Base-by-base conservation (phyloP, 139 green algal genomes). In the Volvox africanus region DNA sequence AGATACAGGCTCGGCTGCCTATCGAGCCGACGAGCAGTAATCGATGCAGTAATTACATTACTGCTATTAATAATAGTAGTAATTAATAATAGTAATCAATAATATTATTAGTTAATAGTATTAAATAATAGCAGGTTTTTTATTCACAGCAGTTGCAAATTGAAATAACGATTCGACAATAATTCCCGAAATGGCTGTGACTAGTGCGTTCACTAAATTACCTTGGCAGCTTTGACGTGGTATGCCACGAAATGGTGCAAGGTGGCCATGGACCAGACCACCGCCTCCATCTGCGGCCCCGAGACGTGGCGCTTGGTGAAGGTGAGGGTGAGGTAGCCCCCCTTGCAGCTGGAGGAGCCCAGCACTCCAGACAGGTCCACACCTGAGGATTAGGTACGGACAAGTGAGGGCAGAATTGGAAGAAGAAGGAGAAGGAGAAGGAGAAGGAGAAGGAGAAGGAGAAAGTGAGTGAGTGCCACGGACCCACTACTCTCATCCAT, bases 191-290 rank as follows among this genome's bases (percentile, higher is more conserved):
- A 36, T 26, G 30, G 2, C 16, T 37, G 16, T 50, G 20, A 13
- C 78, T 22, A n/a, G n/a, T n/a, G 20, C 78, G 37, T 68, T 13
- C 55, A 0, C 44, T 2, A 16, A 33, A 1, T 44, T 16, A 90
- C 86, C 87, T 91, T 91, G 32, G 76, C 44, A 22, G 87, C 87
- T 77, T 91, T 91, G 61, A 91, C 71, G 76, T 91, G 87, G 87
- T 86, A 91, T 0, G 61, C 61, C 22, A 91, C 35, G 32, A 86
- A 91, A 32, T 86, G 61, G 87, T 86, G 76, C 76, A 91, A 61
- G 2, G 73, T 80, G n/a, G 76, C 75, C 87, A 91, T 75, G n/a
- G 76, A 68, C 87, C 87, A 91, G 32, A 91, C 87, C 75, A 91
- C 50, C 5, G 75, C 87, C 75, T 91, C 87, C 87, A 78, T 61